Evolutionary conservation across 2,329 filamentous ascomycete genomes (phyloP), one percentile per base, ranked within the genome.

Genomic region (Penicillium oxalicum): DNA sequence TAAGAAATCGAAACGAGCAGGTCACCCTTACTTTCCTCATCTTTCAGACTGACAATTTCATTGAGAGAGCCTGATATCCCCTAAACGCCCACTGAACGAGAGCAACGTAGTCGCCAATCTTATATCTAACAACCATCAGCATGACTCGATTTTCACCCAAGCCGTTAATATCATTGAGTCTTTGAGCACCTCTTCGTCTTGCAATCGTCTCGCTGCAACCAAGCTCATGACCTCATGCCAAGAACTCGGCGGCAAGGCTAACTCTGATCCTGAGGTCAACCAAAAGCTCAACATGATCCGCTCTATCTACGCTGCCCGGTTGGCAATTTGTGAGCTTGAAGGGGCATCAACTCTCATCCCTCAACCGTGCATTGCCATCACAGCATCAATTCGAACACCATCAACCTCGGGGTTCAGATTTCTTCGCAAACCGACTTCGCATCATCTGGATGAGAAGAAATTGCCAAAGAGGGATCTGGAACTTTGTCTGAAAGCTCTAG

Each of bases 301-400:
- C 53, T 79, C 79, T 4, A 71, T 80, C 29, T 86, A 83, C 53
- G 81, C 82, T 2, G 77, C 78, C 7, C 77, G 81, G 39, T 70
- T 86, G 12, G 81, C 83, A 9, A 70, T 84, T 7, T 87, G 83
- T 56, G 82, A 86, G 58, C 71, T 84, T 6, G 70, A 73, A 9
- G 76, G 74, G 18, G 77, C 79, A 2, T 73, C 74, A 9, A 71
- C 76, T 12, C 48, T 63, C 2, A 67, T 80, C 34, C 81, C 82
- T 2, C 50, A 66, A 3, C 58, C 74, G 25, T 86, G 83, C 55
- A 57, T 67, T 13, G 65, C 74, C 2, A 73, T 83, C 32, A 65
- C 74, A 6, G 70, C 72, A 4, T 67, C 70, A 5, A 57, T 64
- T 0, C 56, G 65, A 66, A 54, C 34, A 26, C 43, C 52, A 67